A percentile compares a stretch with the other conserved stretches of the same genome.
phyloP scores from a whole-genome alignment of 1,139 yeast genomes.

The Yamadazyma conglobata region DNA sequence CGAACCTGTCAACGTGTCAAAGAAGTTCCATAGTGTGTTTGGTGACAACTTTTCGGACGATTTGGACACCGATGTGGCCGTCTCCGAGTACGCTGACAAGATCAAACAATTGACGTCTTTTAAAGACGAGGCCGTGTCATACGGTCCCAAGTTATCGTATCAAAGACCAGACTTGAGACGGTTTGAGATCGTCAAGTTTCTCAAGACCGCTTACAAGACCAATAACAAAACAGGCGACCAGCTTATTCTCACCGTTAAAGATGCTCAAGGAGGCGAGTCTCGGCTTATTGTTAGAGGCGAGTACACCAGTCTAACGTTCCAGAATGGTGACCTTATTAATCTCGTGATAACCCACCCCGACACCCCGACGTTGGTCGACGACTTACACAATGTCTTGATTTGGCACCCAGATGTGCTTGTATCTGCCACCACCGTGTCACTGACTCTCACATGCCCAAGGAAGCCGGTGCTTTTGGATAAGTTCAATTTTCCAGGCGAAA shows the following conservation, averaged over 20 bases:
- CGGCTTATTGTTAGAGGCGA: slow-evolving; percentile 49
- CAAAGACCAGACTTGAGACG: slow-evolving; percentile 47
- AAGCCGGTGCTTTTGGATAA: slow-evolving; percentile 60
- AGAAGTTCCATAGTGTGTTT: no score
- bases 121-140: slow-evolving; percentile 5
- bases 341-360: slow-evolving; percentile 46
- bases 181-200: slow-evolving; percentile 41
- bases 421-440: slow-evolving; percentile 80
- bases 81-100: no score
- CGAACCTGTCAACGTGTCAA: no score
- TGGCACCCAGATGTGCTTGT: slow-evolving; percentile 82
- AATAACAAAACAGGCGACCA: slow-evolving; percentile 37
- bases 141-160: slow-evolving; percentile 39
- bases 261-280: slow-evolving; percentile 24
- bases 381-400: slow-evolving; percentile 58
- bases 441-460: slow-evolving; percentile 69
- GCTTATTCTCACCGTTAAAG: slow-evolving; percentile 46
- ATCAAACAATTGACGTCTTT: no score
- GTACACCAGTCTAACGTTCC: slow-evolving; percentile 42
- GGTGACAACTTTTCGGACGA: no score
- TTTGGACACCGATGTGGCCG: no score
- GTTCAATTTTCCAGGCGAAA: slow-evolving; percentile 53
- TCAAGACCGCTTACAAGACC: slow-evolving; percentile 29
- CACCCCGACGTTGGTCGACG: slow-evolving; percentile 47
- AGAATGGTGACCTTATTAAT: slow-evolving; percentile 56